Percentiles rank a stretch among this genome's conserved stretches.
Evolutionary conservation across 2,329 filamentous ascomycete genomes (phyloP).

Genomic region (Cladorrhinum sp.): DNA sequence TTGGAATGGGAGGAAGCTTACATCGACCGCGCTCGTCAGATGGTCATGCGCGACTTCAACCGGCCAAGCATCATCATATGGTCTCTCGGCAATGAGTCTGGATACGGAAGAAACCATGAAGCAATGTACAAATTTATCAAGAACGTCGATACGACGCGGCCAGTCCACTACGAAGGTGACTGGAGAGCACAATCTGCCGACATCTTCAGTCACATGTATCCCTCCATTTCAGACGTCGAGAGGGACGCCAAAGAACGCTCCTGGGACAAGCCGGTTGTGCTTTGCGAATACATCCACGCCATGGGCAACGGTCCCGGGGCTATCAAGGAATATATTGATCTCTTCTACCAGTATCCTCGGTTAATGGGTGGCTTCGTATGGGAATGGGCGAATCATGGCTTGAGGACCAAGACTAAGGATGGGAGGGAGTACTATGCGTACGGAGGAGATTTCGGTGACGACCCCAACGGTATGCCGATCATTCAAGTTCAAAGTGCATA

Average conservation of each 20-base stretch:
- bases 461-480: constrained; percentile 44
- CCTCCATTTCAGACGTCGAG: constrained; percentile 41
- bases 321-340: constrained; percentile 61
- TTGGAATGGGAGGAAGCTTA: constrained; percentile 58
- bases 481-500: neutral
- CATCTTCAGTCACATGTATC: constrained; percentile 62
- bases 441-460: constrained; percentile 55
- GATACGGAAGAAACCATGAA: constrained; percentile 61
- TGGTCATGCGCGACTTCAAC: constrained; percentile 63
- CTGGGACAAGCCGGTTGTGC: constrained; percentile 50
- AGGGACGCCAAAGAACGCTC: constrained; percentile 36
- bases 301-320: constrained; percentile 69
- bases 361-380: constrained; percentile 63
- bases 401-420: constrained; percentile 42
- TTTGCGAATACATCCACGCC: constrained; percentile 51
- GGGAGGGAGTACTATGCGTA: constrained; percentile 50
- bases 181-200: constrained; percentile 53
- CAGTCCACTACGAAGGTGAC: constrained; percentile 62
- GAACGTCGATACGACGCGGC: constrained; percentile 50
- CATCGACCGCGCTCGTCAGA: constrained; percentile 60
- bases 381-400: constrained; percentile 56
- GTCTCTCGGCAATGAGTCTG: constrained; percentile 66
- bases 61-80: constrained; percentile 64
- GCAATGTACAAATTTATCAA: constrained; percentile 63
- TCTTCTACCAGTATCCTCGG: constrained; percentile 54